Evolutionary conservation across 202 grass and related monocot genomes (phyloP).

Genomic region (Brachypodium distachyon): DNA sequence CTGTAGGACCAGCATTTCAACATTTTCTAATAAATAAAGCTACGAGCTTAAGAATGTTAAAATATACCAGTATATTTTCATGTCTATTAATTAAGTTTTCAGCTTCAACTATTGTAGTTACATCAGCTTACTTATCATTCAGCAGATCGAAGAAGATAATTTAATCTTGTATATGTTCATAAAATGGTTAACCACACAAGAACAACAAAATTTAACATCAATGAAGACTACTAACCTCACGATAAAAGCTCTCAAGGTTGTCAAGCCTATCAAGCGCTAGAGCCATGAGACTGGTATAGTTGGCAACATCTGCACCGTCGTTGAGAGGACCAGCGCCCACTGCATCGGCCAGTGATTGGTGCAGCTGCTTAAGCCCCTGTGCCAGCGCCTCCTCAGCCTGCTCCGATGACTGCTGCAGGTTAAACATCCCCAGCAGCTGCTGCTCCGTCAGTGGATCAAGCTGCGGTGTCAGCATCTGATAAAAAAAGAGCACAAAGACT

Average conservation of each 20-base stretch:
- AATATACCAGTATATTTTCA: background rate
- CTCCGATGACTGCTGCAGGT: slow-evolving; percentile 68
- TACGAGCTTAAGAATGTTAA: background rate
- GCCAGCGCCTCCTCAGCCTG: slow-evolving; percentile 81
- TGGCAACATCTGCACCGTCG: slow-evolving; percentile 31
- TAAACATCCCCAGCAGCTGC: slow-evolving; percentile 64
- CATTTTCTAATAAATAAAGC: background rate
- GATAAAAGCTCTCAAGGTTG: slow-evolving; percentile 68
- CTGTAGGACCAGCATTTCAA: background rate
- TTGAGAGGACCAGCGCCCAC: slow-evolving; percentile 48
- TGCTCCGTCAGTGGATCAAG: slow-evolving; percentile 80
- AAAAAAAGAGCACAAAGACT: background rate
- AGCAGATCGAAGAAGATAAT: background rate
- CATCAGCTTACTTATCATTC: background rate
- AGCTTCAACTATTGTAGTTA: background rate
- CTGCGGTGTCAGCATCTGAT: slow-evolving; percentile 79
- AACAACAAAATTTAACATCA: background rate
- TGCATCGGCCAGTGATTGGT: slow-evolving; percentile 46
- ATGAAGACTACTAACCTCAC: slow-evolving; percentile 41
- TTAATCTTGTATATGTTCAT: background rate
- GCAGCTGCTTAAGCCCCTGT: slow-evolving; percentile 68
- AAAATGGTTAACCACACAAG: background rate
- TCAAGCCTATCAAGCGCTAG: slow-evolving; percentile 61
- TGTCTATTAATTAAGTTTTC: background rate
- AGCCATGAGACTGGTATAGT: slow-evolving; percentile 52